A percentile compares a stretch with the other conserved stretches of the same genome.
Evolutionary conservation across 805 yeast species (phyloP).

Genomic region (Candida adriatica): DNA sequence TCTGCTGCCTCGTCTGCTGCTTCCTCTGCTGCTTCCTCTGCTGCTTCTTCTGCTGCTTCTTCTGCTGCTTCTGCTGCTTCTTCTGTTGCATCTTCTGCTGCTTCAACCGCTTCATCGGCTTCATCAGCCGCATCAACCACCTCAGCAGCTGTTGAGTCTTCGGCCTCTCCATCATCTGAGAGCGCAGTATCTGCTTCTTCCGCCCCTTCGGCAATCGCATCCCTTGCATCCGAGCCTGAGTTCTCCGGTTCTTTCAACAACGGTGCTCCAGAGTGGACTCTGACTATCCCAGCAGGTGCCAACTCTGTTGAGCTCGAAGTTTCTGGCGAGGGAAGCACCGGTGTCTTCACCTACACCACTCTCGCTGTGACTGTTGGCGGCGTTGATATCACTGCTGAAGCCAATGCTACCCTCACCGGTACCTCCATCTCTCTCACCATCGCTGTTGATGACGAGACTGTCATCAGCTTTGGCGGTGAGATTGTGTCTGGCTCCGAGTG

Average conservation of each 20-base stretch:
- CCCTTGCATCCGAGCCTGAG: background rate
- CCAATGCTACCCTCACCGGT: background rate
- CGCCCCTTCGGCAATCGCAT: background rate
- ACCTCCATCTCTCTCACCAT: background rate
- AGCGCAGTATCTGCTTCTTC: background rate
- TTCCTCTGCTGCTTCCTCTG: slow-evolving; percentile 1
- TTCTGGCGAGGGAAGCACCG: background rate
- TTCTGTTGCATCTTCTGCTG: background rate
- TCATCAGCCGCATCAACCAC: background rate
- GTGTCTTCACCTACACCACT: background rate
- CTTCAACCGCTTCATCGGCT: background rate
- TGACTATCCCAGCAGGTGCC: background rate
- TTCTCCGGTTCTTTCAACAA: background rate
- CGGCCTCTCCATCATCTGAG: background rate
- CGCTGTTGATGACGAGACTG: background rate
- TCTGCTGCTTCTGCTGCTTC: background rate
- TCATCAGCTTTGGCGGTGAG: background rate
- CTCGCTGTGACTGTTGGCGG: background rate
- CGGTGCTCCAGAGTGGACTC: slow-evolving; percentile 1
- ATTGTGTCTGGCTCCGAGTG: background rate
- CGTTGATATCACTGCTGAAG: background rate
- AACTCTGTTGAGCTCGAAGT: background rate
- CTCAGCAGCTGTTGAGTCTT: slow-evolving; percentile 1
- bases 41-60: slow-evolving; percentile 1
- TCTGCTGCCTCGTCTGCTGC: background rate